phyloP scores from a whole-genome alignment of 768 basidiomycete species.

The Termitomyces sp. region DNA sequence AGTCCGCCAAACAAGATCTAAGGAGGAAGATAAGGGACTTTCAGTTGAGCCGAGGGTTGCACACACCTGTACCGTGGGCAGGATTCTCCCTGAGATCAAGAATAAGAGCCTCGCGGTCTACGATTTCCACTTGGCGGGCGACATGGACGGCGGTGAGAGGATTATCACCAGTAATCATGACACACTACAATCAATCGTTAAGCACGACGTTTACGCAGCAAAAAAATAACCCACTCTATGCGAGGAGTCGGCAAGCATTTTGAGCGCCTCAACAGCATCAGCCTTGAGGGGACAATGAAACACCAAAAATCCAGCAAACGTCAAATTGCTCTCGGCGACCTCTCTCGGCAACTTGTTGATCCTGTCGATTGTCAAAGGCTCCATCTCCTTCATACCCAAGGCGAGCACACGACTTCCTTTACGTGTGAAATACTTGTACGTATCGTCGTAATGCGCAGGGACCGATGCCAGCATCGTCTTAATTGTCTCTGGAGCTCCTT shows the following conservation, averaged over 20 bases:
- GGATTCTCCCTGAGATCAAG: slow-evolving; percentile 86
- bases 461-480: slow-evolving; percentile 74
- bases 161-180: slow-evolving; percentile 99
- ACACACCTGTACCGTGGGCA: slow-evolving; percentile 57
- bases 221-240: slow-evolving; percentile 67
- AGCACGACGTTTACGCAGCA: not conserved
- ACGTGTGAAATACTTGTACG: slow-evolving; percentile 91
- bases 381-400: slow-evolving; percentile 82
- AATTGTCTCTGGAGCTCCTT: slow-evolving; percentile 97
- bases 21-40: not conserved
- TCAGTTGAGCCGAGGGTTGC: not conserved
- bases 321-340: slow-evolving; percentile 69
- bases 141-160: slow-evolving; percentile 96
- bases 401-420: slow-evolving; percentile 93
- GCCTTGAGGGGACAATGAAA: slow-evolving; percentile 97
- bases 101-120: slow-evolving; percentile 92
- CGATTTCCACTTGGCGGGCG: slow-evolving; percentile 93
- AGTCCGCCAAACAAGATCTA: slow-evolving; percentile 88
- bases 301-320: slow-evolving; percentile 94
- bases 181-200: slow-evolving; percentile 50
- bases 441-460: slow-evolving; percentile 84
- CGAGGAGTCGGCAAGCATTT: slow-evolving; percentile 93
- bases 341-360: slow-evolving; percentile 86
- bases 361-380: slow-evolving; percentile 65
- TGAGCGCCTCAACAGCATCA: slow-evolving; percentile 86